These are phyloP conservation scores for Posidonia australis DNA, from an alignment of 106 monocot genomes.

Conservation along the genomic window DNA sequence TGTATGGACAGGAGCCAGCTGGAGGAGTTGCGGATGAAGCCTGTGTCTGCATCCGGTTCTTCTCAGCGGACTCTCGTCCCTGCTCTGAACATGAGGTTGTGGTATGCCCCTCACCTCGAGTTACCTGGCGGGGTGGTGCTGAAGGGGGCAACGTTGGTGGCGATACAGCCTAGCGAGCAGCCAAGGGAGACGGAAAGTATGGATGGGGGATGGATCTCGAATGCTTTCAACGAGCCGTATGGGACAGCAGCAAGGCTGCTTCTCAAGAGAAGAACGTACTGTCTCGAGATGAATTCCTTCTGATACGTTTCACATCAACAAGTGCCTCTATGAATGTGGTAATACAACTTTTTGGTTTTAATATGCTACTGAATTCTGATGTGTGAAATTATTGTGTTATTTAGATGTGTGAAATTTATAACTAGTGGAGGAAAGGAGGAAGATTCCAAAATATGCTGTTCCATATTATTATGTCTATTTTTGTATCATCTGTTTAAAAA, in stretches of 20 bases:
- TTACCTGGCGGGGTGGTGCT: conserved; percentile 52
- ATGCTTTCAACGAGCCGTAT: conserved; percentile 79
- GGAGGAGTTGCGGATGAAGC: conserved; percentile 45
- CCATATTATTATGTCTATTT: no score
- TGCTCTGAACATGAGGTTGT: conserved; percentile 66
- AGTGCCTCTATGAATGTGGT: no score
- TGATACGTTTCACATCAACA: conserved; percentile 17
- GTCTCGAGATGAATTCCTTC: conserved; percentile 95
- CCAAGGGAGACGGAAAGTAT: not conserved
- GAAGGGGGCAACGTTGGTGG: conserved; percentile 77
- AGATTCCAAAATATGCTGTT: no score
- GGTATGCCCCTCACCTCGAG: conserved; percentile 70
- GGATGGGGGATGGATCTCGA: conserved; percentile 35
- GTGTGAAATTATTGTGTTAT: no score
- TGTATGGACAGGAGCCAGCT: conserved; percentile 53
- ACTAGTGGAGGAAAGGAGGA: no score
- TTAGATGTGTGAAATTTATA: no score
- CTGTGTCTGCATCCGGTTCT: conserved; percentile 45
- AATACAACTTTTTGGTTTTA: no score
- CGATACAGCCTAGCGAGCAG: conserved; percentile 49
- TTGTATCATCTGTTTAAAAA: no score
- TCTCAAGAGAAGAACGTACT: conserved; percentile 50
- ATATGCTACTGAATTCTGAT: no score
- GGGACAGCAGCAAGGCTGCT: conserved; percentile 52
- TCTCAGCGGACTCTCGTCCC: conserved; percentile 73